Conservation (phyloP, 2,329 filamentous ascomycete genomes). For the Epicoccum nigrum region DNA sequence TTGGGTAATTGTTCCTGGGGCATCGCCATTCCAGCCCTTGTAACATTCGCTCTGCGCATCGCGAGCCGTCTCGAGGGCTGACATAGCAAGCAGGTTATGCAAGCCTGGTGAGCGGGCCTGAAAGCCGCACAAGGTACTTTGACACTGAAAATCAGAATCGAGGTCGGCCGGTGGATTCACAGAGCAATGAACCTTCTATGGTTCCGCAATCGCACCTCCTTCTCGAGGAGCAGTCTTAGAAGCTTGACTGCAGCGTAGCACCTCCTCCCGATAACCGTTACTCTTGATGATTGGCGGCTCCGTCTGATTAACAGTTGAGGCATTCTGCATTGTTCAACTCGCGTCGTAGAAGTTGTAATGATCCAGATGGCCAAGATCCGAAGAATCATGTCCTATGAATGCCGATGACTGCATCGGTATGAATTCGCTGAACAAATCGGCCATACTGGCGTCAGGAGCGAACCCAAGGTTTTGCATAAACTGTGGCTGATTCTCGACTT, state of each 20-base stretch:
- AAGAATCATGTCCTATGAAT: slow-evolving; percentile 36
- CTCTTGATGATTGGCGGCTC: too few relatives aligned
- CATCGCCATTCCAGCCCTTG: slow-evolving; percentile 17
- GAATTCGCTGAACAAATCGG: slow-evolving; percentile 57
- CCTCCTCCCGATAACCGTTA: neutral
- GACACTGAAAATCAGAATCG: neutral
- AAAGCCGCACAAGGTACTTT: neutral
- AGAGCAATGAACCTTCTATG: neutral
- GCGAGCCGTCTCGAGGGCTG: slow-evolving; percentile 13
- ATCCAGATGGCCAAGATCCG: slow-evolving; percentile 29
- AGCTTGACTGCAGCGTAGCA: neutral
- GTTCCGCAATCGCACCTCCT: too few relatives aligned
- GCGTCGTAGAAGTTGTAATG: slow-evolving; percentile 37
- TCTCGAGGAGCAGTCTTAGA: too few relatives aligned
- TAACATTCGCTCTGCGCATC: slow-evolving; percentile 28
- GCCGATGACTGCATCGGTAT: slow-evolving; percentile 46
- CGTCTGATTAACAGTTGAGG: too few relatives aligned
- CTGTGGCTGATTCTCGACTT: slow-evolving; percentile 62
- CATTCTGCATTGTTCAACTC: slow-evolving; percentile 12
- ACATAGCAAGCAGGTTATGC: neutral
- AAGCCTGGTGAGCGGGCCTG: neutral
- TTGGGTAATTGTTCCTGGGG: slow-evolving; percentile 1
- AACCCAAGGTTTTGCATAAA: slow-evolving; percentile 73
- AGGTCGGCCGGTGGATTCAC: neutral
- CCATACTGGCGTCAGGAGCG: slow-evolving; percentile 65